Evolutionary conservation across 495 filamentous ascomycete genomes (phyloP), one percentile per base, ranked within the genome.

Genomic region (Trichoderma orchidacearum): DNA sequence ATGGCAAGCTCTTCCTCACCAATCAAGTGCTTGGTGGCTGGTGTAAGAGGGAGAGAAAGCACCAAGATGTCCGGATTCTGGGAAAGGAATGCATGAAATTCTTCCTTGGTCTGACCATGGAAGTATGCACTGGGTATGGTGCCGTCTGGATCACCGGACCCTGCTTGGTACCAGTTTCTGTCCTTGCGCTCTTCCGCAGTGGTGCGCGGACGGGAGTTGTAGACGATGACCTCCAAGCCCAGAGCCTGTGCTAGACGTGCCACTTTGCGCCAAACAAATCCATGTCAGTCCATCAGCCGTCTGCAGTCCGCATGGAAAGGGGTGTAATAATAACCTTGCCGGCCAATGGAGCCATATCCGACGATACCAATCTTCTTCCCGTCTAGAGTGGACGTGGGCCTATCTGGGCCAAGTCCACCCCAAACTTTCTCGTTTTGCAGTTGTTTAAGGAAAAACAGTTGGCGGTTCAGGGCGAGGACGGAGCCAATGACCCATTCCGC

Each of bases 211-310:
- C 76, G 77, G 2, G 86, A 87, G 1, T 88, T 94, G 73, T 87
- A 90, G 11, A 88, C 90, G 57, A 89, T 75, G 17, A 96, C 81
- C 23, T 83, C 78, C 82, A 90, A 90, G 1, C 90, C 90, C 58
- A 93, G 66, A 3, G 85, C 85, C 5, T 78, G 75, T 3, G 79
- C 81, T 1, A 93, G 74, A 15, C 84, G 77, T n/a, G 79, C 89
- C 53, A 82, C 78, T 57, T 91, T 87, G 18, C n/a, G 8, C n/a
- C 36, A 21, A 3, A 7, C 13, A 41, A 18, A 38, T 1, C n/a
- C n/a, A 18, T 21, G 36, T 5, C 36, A n/a, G 8, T 13, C 15
- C 36, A 21, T 21, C 17, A 17, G 6, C 17, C 3, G 11, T 36
- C 34, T 36, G 5, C 9, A 13, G 4, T 36, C 3, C 13, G 34